phyloP scores from a whole-genome alignment of 176 grass and related monocot genomes.

The Phoenix dactylifera region DNA sequence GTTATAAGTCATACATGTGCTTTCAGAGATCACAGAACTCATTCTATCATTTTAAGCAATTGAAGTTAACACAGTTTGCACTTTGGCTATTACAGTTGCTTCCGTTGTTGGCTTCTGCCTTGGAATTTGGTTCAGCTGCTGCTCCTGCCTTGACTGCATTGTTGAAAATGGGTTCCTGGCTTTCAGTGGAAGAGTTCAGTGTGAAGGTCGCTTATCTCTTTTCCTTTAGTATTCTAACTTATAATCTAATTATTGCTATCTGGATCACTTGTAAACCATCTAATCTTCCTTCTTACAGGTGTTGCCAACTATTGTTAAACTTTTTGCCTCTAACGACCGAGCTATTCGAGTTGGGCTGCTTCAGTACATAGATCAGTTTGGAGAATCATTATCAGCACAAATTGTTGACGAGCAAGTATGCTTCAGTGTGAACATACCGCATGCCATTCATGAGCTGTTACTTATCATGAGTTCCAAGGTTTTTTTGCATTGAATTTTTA shows the following conservation, averaged over 20 bases:
- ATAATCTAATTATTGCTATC: not conserved
- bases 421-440: conserved; percentile 7
- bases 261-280: not conserved
- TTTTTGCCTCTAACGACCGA: conserved; percentile 90
- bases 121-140: conserved; percentile 97
- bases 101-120: conserved; percentile 77
- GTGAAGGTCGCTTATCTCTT: conserved; percentile 49
- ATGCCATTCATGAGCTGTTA: too few relatives aligned
- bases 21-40: too few relatives aligned
- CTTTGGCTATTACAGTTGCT: conserved; percentile 54
- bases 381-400: conserved; percentile 76
- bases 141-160: conserved; percentile 92
- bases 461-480: too few relatives aligned
- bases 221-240: not conserved
- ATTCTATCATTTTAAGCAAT: conserved; percentile 14
- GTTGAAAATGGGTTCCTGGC: conserved; percentile 95
- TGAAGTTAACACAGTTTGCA: conserved; percentile 8
- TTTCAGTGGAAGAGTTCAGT: conserved; percentile 81
- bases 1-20: too few relatives aligned
- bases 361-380: conserved; percentile 98
- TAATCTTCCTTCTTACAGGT: conserved; percentile 32
- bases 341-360: conserved; percentile 94
- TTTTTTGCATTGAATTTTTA: too few relatives aligned
- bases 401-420: conserved; percentile 98
- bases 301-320: conserved; percentile 95